Base-by-base conservation (phyloP, 805 yeast species). In the Ogataea siamensis region DNA sequence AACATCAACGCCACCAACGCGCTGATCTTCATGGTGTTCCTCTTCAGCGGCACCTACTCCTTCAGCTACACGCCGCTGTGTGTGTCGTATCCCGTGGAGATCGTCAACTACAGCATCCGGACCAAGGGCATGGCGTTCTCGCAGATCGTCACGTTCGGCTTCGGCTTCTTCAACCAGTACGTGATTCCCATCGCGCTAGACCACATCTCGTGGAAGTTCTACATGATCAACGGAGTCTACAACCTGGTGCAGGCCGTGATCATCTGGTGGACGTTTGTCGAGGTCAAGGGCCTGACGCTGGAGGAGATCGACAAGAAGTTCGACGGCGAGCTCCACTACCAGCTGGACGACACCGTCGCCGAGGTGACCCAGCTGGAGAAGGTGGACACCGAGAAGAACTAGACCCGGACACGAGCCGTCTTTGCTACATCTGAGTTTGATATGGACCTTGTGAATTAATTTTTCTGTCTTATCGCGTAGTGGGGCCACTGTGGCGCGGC, bases 171-270 rank as follows among this genome's bases (percentile, higher is more conserved):
- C 47, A 53, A 51, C 35, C 53, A 49, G 36, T 55, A 51, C 30
- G 55, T 46, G 19, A 48, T 51, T 30, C 66, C 71, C 10, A 57
- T 66, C 25, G 60, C 57, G 3, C 32, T 55, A 32, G 51, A 46
- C 23, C 43, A 47, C 30, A 46, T 51, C 33, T 37, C 47, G 9
- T 51, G 55, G 54, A 46, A 50, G 31, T 51, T 51, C 33, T 49
- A 50, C 45, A 39, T 53, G 42, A 43, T 49, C 25, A 55, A 53
- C 42, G 60, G 53, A 19, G 38, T 47, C 40, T 47, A 56, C 41
- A 42, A 50, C 25, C 26, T 52, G 8, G 45, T 47, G 4, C 55
- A 54, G 28, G 42, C 55, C 20, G 45, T 36, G 1, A 37, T 55
- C 6, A 52, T 55, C 28, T 47, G 43, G 43, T 53, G 49, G 34